These are phyloP conservation scores for Diaporthe australafricana DNA, from an alignment of 2,329 filamentous ascomycete species.

Conservation along the genomic window DNA sequence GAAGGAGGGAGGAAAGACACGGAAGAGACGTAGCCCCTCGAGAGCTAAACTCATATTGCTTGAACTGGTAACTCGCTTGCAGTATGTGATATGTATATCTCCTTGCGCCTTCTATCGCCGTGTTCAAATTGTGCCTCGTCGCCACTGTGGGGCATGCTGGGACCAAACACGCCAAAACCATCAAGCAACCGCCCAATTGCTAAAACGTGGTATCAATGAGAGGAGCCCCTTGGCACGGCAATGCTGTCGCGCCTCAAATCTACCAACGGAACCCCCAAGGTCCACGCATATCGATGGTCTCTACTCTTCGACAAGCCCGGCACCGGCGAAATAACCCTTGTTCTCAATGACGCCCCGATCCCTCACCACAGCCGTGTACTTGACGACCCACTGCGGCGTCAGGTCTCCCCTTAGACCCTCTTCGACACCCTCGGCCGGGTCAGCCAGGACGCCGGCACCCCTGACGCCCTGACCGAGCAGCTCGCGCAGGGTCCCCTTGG, in stretches of 20 bases:
- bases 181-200: neutral
- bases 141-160: neutral
- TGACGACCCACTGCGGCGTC: slow-evolving; percentile 92
- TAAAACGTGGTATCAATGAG: neutral
- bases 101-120: slow-evolving; percentile 23
- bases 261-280: neutral
- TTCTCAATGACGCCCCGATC: slow-evolving; percentile 97
- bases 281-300: no score
- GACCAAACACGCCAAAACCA: neutral
- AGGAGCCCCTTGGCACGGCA: neutral
- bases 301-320: slow-evolving; percentile 68
- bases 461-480: slow-evolving; percentile 78
- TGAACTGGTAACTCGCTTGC: slow-evolving; percentile 4
- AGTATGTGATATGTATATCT: slow-evolving; percentile 18
- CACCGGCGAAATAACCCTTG: slow-evolving; percentile 95
- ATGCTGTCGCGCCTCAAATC: neutral
- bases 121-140: slow-evolving; percentile 3
- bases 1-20: neutral
- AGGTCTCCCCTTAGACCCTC: slow-evolving; percentile 80
- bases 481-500: slow-evolving; percentile 85
- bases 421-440: slow-evolving; percentile 52
- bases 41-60: slow-evolving; percentile 7
- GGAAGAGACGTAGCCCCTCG: neutral
- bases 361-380: slow-evolving; percentile 95
- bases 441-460: slow-evolving; percentile 82